Base-by-base conservation (phyloP, 2,329 filamentous ascomycete species). In the Cytospora schulzeri region DNA sequence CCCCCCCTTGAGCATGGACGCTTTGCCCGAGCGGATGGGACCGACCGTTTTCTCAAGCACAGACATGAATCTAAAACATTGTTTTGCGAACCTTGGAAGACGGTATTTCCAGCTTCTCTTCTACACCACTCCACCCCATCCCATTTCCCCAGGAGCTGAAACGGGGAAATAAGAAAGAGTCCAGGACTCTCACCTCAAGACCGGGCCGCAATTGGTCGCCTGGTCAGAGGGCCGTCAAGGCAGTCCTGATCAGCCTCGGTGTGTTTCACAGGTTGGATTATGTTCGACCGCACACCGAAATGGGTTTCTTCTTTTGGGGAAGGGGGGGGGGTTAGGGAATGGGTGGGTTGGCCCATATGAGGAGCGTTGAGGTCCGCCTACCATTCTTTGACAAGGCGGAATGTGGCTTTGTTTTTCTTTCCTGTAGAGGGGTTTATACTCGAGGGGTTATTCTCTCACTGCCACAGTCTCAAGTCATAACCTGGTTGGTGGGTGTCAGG, bases 231-330 rank as follows among this genome's bases (percentile, higher is more conserved):
- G 58, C 64, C 57, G 63, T 52, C 48, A 11, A 31, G 24, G 51
- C 28, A 29, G 14, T 54, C 59, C 51, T 53, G 31, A 33, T 59
- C 55, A 65, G 55, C 60, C 64, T 63, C 64, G 60, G 56, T n/a
- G 50, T 50, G 60, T 66, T 66, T 66, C 64, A 66, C 50, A n/a
- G 60, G 60, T 52, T 59, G 60, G 50, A 35, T 53, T 41, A 33
- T 58, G 41, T 38, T n/a, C 19, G 48, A 61, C 58, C 41, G 48
- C 53, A 57, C 59, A 48, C 45, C 53, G 52, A 35, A 22, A 29
- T 24, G 14, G 19, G n/a, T n/a, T n/a, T 6, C 35, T n/a, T 56
- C 45, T 14, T 35, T 53, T 31, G 29, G 31, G 6, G 7, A 12
- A 9, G 7, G 33, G 9, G 14, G 33, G 29, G 9, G 29, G 9